phyloP scores from a whole-genome alignment of 441 rosid genomes.

The Gossypium davidsonii region DNA sequence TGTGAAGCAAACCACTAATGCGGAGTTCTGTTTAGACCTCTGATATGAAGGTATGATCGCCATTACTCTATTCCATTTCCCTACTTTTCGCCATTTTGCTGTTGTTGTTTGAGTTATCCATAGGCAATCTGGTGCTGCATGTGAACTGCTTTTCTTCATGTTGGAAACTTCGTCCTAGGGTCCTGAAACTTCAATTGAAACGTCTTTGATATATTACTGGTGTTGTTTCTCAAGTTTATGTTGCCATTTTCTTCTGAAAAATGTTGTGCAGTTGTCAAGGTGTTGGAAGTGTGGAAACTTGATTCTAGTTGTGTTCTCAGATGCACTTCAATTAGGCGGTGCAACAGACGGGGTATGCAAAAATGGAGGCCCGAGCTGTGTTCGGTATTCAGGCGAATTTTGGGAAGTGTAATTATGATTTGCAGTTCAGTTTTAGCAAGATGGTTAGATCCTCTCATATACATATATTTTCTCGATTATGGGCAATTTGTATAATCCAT shows the following conservation, averaged over 20 bases:
- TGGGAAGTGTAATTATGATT: background rate
- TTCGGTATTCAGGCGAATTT: background rate
- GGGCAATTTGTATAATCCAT: background rate
- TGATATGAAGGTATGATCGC: background rate
- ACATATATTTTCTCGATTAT: background rate
- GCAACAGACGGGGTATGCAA: background rate
- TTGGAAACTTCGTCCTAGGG: background rate
- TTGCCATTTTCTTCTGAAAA: background rate
- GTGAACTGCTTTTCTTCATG: background rate
- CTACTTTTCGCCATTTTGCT: background rate
- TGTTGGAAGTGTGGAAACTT: background rate
- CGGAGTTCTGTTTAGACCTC: background rate
- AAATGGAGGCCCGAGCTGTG: background rate
- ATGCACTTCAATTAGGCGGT: background rate
- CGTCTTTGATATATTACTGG: background rate
- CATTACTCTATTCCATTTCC: background rate
- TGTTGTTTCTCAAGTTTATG: background rate
- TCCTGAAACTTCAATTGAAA: background rate
- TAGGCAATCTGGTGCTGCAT: background rate
- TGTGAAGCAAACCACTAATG: background rate
- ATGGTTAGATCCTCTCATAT: background rate
- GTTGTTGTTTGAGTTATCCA: background rate
- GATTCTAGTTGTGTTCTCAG: background rate
- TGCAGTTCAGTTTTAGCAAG: background rate
- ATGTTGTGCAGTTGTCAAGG: background rate